These are phyloP conservation scores for Nitzschia sp. DNA, from an alignment of 108 stramenopile genomes.

Conservation along the genomic window DNA sequence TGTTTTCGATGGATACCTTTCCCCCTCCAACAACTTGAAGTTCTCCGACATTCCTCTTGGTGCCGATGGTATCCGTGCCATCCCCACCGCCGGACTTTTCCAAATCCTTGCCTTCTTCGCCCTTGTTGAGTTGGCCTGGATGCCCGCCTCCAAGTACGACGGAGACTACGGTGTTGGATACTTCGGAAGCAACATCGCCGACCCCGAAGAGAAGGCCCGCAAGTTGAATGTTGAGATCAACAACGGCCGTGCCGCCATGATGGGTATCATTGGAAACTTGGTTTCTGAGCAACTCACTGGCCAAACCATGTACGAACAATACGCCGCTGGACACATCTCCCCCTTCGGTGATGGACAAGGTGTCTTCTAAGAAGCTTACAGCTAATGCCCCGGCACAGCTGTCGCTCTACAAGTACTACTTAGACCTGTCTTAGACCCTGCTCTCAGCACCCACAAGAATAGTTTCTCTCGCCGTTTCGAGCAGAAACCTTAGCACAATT, in stretches of 20 bases:
- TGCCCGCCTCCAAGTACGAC: constrained; percentile 63
- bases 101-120: constrained; percentile 85
- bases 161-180: constrained; percentile 75
- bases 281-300: constrained; percentile 65
- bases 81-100: constrained; percentile 73
- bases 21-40: constrained; percentile 55
- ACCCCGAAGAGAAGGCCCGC: constrained; percentile 48
- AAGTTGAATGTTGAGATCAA: constrained; percentile 90
- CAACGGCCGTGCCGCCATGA: constrained; percentile 86
- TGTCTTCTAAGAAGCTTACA: constrained; percentile 48
- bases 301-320: constrained; percentile 56
- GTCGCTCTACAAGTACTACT: constrained; percentile 1
- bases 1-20: constrained; percentile 46
- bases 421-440: background rate
- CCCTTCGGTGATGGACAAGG: constrained; percentile 63
- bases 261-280: constrained; percentile 89
- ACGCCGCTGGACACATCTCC: constrained; percentile 56
- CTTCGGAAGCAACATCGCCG: constrained; percentile 59
- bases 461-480: no score
- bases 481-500: no score
- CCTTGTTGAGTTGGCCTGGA: constrained; percentile 62
- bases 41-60: constrained; percentile 86
- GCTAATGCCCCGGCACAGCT: background rate
- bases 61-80: constrained; percentile 62
- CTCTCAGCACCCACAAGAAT: background rate